Evolutionary conservation across 2,329 filamentous ascomycete species (phyloP).

Genomic region (Curvularia lunata): DNA sequence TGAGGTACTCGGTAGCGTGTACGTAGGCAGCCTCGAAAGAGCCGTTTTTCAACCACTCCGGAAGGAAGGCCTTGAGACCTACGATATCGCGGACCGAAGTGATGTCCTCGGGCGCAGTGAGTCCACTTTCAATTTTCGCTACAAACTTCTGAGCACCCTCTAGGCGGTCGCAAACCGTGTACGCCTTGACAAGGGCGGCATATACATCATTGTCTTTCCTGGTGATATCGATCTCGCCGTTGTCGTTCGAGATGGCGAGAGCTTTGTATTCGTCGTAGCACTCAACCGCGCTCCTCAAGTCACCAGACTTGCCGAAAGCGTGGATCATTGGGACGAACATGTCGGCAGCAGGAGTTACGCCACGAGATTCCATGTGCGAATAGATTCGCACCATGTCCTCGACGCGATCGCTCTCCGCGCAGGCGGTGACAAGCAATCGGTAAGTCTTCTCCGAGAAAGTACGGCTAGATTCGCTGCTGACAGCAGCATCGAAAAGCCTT

Average conservation of each 20-base stretch:
- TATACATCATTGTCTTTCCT: slow-evolving; percentile 86
- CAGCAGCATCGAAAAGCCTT: slow-evolving; percentile 81
- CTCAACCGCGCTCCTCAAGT: slow-evolving; percentile 86
- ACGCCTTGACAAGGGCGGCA: slow-evolving; percentile 88
- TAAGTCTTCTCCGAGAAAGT: slow-evolving; percentile 83
- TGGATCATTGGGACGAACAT: slow-evolving; percentile 94
- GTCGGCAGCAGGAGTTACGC: slow-evolving; percentile 75
- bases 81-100: slow-evolving; percentile 73
- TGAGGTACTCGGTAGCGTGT: slow-evolving; percentile 70
- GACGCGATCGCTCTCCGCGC: slow-evolving; percentile 79
- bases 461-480: slow-evolving; percentile 64
- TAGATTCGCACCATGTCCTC: slow-evolving; percentile 91
- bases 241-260: slow-evolving; percentile 83
- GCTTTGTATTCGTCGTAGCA: slow-evolving; percentile 95
- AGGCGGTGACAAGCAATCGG: slow-evolving; percentile 82
- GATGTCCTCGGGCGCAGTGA: slow-evolving; percentile 58
- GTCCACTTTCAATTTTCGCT: slow-evolving; percentile 71
- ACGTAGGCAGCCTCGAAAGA: slow-evolving; percentile 75
- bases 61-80: slow-evolving; percentile 76
- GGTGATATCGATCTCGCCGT: slow-evolving; percentile 70
- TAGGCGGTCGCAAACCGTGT: slow-evolving; percentile 79
- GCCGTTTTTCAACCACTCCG: slow-evolving; percentile 74
- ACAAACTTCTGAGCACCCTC: slow-evolving; percentile 87
- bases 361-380: slow-evolving; percentile 84
- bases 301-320: slow-evolving; percentile 82